Conservation (phyloP, 805 yeast genomes). For the Pichia heedii region DNA sequence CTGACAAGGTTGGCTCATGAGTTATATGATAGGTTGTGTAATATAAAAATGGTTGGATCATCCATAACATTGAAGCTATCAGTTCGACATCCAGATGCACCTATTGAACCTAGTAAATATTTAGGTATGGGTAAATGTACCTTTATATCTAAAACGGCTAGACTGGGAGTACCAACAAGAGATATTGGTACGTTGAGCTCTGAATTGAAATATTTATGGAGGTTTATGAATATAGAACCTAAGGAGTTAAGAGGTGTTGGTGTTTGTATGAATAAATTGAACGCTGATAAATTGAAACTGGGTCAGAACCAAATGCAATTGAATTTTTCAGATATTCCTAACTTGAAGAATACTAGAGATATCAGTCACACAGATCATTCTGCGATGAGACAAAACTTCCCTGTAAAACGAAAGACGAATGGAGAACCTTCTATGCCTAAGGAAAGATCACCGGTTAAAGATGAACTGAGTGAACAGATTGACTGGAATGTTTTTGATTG, state of each 20-base stretch:
- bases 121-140: slow-evolving; percentile 83
- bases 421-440: no score
- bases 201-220: slow-evolving; percentile 47
- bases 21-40: slow-evolving; percentile 42
- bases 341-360: no score
- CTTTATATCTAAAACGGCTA: slow-evolving; percentile 46
- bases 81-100: slow-evolving; percentile 55
- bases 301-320: slow-evolving; percentile 26
- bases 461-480: slow-evolving; percentile 24
- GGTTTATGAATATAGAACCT: slow-evolving; percentile 45
- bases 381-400: background rate
- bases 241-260: slow-evolving; percentile 73
- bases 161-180: slow-evolving; percentile 52
- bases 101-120: slow-evolving; percentile 65
- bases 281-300: slow-evolving; percentile 25
- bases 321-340: slow-evolving; percentile 23
- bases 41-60: slow-evolving; percentile 41
- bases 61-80: slow-evolving; percentile 60
- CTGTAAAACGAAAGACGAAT: background rate
- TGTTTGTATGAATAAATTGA: slow-evolving; percentile 53
- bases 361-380: no score
- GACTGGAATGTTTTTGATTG: slow-evolving; percentile 58
- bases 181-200: slow-evolving; percentile 52
- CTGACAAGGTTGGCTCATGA: slow-evolving; percentile 50
- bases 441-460: background rate